Conservation (phyloP, 371 early-diverging fungal species). For the Paraphysoderma sedebokerense region DNA sequence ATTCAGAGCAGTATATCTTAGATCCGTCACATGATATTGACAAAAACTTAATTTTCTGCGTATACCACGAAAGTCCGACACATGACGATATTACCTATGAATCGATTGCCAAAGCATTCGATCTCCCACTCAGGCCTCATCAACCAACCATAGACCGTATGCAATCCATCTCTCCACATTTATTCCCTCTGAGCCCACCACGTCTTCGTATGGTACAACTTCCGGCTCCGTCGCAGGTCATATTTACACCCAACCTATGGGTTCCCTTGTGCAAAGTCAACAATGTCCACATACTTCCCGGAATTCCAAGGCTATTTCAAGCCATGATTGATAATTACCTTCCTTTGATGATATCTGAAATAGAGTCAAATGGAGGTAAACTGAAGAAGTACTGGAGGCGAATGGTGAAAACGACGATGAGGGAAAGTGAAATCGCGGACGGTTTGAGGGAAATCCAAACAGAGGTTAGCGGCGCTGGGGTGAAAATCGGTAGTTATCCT, state of each 20-base stretch:
- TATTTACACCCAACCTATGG: conserved; percentile 35
- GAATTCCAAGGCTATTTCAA: conserved; percentile 45
- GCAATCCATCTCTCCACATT: conserved; percentile 12
- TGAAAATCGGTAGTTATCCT: conserved; percentile 54
- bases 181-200: not conserved
- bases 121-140: conserved; percentile 25
- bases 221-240: conserved; percentile 24
- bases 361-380: conserved; percentile 5
- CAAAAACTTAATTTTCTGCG: too few relatives aligned
- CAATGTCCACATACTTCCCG: conserved; percentile 55
- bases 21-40: too few relatives aligned
- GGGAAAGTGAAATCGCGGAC: conserved; percentile 36
- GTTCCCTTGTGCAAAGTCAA: conserved; percentile 46
- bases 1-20: too few relatives aligned
- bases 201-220: conserved; percentile 49
- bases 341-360: conserved; percentile 6
- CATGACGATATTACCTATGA: conserved; percentile 56
- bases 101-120: conserved; percentile 42
- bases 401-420: conserved; percentile 29
- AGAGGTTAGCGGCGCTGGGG: conserved; percentile 10
- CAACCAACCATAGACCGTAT: conserved; percentile 34
- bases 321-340: conserved; percentile 16
- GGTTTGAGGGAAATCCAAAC: conserved; percentile 27
- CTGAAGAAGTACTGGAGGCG: conserved; percentile 21
- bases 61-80: conserved; percentile 30